Conservation (phyloP, 805 yeast genomes). For the Starmera quercuum region DNA sequence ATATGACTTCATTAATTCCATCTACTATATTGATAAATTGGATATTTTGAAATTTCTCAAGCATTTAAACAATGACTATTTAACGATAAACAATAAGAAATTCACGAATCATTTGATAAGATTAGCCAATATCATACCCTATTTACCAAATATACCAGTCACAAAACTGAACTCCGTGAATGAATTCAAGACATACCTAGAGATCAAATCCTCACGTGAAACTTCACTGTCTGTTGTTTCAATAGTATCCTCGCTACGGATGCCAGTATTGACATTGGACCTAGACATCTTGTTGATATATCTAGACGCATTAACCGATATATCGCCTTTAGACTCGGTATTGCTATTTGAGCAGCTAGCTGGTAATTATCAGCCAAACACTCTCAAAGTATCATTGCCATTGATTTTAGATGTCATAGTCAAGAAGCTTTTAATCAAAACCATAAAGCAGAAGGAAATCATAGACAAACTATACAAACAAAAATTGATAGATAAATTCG, state of each 20-base stretch:
- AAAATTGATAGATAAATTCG: neutral
- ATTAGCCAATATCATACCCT: slow-evolving; percentile 17
- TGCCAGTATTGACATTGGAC: slow-evolving; percentile 7
- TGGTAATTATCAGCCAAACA: slow-evolving; percentile 3
- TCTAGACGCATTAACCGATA: slow-evolving; percentile 13
- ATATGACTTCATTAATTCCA: slow-evolving; percentile 15
- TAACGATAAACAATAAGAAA: slow-evolving; percentile 3
- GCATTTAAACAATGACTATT: slow-evolving; percentile 6
- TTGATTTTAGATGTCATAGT: slow-evolving; percentile 10
- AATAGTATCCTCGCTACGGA: slow-evolving; percentile 8
- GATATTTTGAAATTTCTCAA: slow-evolving; percentile 10
- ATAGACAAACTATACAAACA: slow-evolving; percentile 2
- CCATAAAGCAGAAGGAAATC: slow-evolving; percentile 10
- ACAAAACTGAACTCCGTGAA: slow-evolving; percentile 1
- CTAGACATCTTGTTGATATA: slow-evolving; percentile 14
- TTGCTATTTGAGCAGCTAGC: slow-evolving; percentile 3
- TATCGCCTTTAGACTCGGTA: slow-evolving; percentile 5
- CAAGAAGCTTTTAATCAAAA: slow-evolving; percentile 12
- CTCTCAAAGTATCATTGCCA: slow-evolving; percentile 2
- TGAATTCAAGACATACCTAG: slow-evolving; percentile 7
- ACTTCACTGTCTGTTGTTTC: slow-evolving; percentile 16
- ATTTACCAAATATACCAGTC: slow-evolving; percentile 6
- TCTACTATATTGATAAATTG: slow-evolving; percentile 18
- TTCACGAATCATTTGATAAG: slow-evolving; percentile 14
- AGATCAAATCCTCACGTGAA: slow-evolving; percentile 7